Evolutionary conservation across 148 eudicot species (phyloP), one percentile per base, ranked within the genome.

Genomic region (Linanthus parryae): DNA sequence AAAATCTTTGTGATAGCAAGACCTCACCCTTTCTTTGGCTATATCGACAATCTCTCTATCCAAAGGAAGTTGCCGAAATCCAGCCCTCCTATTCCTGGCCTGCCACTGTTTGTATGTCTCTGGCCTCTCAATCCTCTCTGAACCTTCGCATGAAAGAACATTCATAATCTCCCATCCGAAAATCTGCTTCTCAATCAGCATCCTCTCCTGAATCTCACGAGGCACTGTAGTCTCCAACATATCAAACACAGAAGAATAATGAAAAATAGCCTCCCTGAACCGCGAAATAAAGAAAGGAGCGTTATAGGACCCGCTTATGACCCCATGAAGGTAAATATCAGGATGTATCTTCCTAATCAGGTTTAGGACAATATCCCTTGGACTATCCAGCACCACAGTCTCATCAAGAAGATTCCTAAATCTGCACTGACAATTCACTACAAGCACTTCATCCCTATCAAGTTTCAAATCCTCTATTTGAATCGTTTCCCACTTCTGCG

Each of bases 41-140:
- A 63, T 70, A 23, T 57, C 57, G 53, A 71, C 56, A 13, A 75
- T 75, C 61, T 87, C 84, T 20, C 52, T 59, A 21, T 80, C 67
- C 16, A 87, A 58, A 20, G 73, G 76, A 5, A 83, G 62, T 62
- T 70, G 87, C 59, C 38, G 72, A 39, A 87, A 87, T 14, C 95
- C 91, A 12, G 76, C 76, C 67, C 95, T 75, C 38, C 73, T 58
- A 55, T 63, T 80, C 52, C 95, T 61, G 16, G 71, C 77, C 52
- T 87, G 95, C 95, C 95, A 87, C 49, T 87, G 91, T 74, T 75
- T 87, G 63, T 83, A 86, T 0, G 95, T 83, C 74, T 86, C 94
- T 0, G 94, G 94, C 52, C 94, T 65, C 58, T 81, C 95, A 46
- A 79, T 74, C 58, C 95, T 79, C 64, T 87, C 95, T 7, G 58